phyloP scores from a whole-genome alignment of 2,329 filamentous ascomycete species.

The Aspergillus novoparasiticus region DNA sequence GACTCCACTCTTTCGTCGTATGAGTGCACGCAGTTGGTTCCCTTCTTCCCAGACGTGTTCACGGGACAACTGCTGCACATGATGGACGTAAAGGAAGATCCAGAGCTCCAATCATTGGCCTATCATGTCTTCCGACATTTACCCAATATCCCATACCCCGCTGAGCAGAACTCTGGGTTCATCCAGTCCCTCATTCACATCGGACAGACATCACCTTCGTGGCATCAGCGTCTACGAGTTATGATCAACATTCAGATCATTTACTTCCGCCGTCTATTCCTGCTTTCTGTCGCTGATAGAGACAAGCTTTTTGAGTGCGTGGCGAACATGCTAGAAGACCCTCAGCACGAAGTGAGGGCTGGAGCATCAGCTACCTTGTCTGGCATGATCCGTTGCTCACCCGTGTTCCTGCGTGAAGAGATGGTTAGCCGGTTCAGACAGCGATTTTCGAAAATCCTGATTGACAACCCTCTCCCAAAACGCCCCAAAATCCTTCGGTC shows the following conservation, averaged over 20 bases:
- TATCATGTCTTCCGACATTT: slow-evolving; percentile 97
- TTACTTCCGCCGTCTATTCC: slow-evolving; percentile 94
- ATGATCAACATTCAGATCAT: slow-evolving; percentile 99
- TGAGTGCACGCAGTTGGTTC: slow-evolving; percentile 86
- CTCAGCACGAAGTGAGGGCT: slow-evolving; percentile 89
- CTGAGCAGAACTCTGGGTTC: slow-evolving; percentile 81
- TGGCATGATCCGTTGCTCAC: slow-evolving; percentile 97
- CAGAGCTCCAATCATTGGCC: slow-evolving; percentile 87
- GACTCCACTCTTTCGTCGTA: slow-evolving; percentile 88
- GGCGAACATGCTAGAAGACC: slow-evolving; percentile 90
- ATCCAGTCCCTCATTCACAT: slow-evolving; percentile 85
- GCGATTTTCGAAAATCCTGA: slow-evolving; percentile 77
- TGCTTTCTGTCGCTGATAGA: slow-evolving; percentile 74
- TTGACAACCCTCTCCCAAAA: slow-evolving; percentile 85
- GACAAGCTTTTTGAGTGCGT: slow-evolving; percentile 85
- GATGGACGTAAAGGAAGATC: slow-evolving; percentile 99
- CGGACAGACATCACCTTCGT: slow-evolving; percentile 78
- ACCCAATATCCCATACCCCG: slow-evolving; percentile 89
- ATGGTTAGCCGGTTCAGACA: slow-evolving; percentile 75
- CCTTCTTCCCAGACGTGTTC: slow-evolving; percentile 87
- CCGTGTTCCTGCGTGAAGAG: slow-evolving; percentile 72
- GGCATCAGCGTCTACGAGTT: slow-evolving; percentile 93
- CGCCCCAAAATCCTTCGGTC: slow-evolving; percentile 44
- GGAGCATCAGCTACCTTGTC: slow-evolving; percentile 91
- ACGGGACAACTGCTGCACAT: slow-evolving; percentile 95